phyloP scores from a whole-genome alignment of 176 grass and related monocot genomes.

The Oryza brachyantha region DNA sequence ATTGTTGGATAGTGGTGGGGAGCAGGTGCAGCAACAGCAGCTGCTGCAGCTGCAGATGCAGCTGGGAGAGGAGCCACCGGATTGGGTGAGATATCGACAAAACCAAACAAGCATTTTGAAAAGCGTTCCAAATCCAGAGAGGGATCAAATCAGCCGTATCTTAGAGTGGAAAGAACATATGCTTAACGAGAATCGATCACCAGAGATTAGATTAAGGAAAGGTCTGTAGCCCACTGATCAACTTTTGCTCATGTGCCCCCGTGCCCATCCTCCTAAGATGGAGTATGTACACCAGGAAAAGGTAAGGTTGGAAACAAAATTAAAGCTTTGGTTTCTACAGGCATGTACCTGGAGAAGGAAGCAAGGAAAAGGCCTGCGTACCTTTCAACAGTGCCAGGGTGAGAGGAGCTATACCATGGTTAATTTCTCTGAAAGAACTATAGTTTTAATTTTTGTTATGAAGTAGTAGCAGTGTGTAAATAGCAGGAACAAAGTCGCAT shows the following conservation, averaged over 20 bases:
- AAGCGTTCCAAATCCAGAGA: slow-evolving; percentile 28
- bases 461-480: neutral
- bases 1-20: slow-evolving; percentile 7
- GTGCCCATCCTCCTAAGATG: slow-evolving; percentile 8
- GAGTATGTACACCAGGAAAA: neutral
- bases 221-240: slow-evolving; percentile 7
- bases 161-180: slow-evolving; percentile 53
- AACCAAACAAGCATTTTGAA: slow-evolving; percentile 23
- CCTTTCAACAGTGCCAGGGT: neutral
- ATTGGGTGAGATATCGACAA: slow-evolving; percentile 26
- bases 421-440: too few relatives aligned
- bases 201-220: slow-evolving; percentile 15
- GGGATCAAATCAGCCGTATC: slow-evolving; percentile 32
- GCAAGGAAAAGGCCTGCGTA: slow-evolving; percentile 21
- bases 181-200: slow-evolving; percentile 47
- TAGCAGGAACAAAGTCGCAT: neutral
- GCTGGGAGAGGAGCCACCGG: slow-evolving; percentile 1
- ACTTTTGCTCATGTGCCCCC: slow-evolving; percentile 34
- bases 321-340: slow-evolving; percentile 27
- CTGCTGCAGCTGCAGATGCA: neutral
- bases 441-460: neutral
- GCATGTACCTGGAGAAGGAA: slow-evolving; percentile 54
- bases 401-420: neutral
- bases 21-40: neutral
- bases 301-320: neutral